phyloP scores from a whole-genome alignment of 495 filamentous ascomycete species.

The Daldinia grandis region DNA sequence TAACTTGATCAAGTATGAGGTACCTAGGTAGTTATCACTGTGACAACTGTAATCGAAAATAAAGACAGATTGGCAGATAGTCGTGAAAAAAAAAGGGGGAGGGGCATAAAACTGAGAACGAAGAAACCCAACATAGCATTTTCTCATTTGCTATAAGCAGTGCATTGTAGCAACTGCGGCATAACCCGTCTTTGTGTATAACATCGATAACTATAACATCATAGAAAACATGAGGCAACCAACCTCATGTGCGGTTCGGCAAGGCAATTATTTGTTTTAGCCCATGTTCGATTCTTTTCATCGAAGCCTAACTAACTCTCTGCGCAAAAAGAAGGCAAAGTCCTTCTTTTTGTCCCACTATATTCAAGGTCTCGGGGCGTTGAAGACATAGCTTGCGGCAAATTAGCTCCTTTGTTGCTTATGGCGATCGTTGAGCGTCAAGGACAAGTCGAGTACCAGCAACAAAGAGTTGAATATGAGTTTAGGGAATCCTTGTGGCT shows the following conservation, averaged over 20 bases:
- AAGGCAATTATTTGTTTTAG: neutral
- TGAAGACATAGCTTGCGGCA: neutral
- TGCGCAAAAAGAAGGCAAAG: neutral
- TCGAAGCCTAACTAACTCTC: neutral
- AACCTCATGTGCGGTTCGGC: neutral
- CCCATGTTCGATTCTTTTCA: neutral
- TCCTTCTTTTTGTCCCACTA: neutral
- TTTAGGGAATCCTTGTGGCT: neutral
- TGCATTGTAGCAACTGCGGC: no score
- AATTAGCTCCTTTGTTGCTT: conserved; percentile 18
- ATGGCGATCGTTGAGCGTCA: neutral
- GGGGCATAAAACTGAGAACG: no score
- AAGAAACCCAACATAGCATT: no score
- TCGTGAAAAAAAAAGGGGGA: no score
- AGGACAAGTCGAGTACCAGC: neutral
- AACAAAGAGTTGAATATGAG: conserved; percentile 12
- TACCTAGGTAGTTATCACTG: no score
- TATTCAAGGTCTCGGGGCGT: no score
- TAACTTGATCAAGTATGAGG: no score
- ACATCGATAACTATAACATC: no score
- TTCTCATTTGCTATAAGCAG: no score
- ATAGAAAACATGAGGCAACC: neutral
- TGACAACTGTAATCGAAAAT: no score
- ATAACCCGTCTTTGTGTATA: neutral
- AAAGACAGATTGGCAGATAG: no score